A percentile compares a stretch with the other conserved stretches of the same genome.
These are phyloP conservation scores for Globisporangium takayamanum DNA, from an alignment of 352 stramenopile species.

Conservation along the genomic window DNA sequence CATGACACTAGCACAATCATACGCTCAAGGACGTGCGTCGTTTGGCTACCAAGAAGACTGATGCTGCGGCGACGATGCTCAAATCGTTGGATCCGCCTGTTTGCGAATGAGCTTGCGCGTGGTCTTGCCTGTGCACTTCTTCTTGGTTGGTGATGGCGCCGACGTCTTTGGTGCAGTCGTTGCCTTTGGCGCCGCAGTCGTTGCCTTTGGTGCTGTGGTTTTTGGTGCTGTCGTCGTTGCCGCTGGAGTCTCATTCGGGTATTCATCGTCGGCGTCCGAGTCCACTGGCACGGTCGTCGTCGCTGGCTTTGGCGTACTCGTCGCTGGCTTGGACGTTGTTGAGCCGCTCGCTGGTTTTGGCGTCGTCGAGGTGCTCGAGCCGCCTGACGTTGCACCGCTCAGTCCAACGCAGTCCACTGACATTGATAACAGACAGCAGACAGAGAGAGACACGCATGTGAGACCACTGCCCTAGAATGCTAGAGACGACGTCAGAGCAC, in stretches of 20 bases:
- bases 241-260: background rate
- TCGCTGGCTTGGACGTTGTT: background rate
- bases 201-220: background rate
- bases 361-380: background rate
- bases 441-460: background rate
- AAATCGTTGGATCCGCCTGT: background rate
- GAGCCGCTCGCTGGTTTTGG: conserved; percentile 1
- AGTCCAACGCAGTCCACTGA: conserved; percentile 24
- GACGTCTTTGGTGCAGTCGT: background rate
- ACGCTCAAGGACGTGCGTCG: too few relatives aligned
- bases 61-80: background rate
- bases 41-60: too few relatives aligned
- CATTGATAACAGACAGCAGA: background rate
- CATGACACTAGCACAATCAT: too few relatives aligned
- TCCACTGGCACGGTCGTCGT: conserved; percentile 1
- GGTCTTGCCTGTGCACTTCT: conserved; percentile 11
- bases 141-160: conserved; percentile 8
- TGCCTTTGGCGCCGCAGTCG: background rate
- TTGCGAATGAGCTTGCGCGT: conserved; percentile 3
- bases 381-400: conserved; percentile 3
- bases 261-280: conserved; percentile 7
- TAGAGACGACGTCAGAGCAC: background rate
- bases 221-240: background rate
- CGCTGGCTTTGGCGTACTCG: conserved; percentile 2
- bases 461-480: too few relatives aligned